Evolutionary conservation across 345 rosid genomes (phyloP).

Genomic region (Triadica sebifera): DNA sequence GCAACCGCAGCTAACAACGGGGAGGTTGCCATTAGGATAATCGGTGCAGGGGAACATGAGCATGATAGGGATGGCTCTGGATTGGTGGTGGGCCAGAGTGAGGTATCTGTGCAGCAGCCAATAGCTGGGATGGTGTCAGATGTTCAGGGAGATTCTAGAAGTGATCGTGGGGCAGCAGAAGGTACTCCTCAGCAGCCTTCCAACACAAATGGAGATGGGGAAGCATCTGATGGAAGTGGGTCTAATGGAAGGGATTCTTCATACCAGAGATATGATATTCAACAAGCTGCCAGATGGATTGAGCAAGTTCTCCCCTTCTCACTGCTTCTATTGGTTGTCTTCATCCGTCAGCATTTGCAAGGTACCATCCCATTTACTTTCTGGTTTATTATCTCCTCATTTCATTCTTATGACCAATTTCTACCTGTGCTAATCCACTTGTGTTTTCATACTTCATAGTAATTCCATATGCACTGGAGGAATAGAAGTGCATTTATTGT

Average conservation of each 20-base stretch:
- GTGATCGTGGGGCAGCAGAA: slow-evolving; percentile 43
- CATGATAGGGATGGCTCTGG: slow-evolving; percentile 47
- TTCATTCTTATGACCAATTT: too few species aligned
- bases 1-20: slow-evolving; percentile 37
- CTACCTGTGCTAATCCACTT: not conserved
- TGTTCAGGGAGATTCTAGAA: slow-evolving; percentile 46
- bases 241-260: slow-evolving; percentile 70
- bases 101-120: slow-evolving; percentile 32
- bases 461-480: too few species aligned
- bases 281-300: slow-evolving; percentile 98
- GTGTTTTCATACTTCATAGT: not conserved
- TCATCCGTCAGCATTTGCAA: slow-evolving; percentile 98
- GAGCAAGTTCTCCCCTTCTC: slow-evolving; percentile 98
- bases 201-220: slow-evolving; percentile 45
- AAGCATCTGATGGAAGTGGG: slow-evolving; percentile 48
- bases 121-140: slow-evolving; percentile 28
- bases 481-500: not conserved
- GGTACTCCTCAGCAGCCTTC: slow-evolving; percentile 40
- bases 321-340: slow-evolving; percentile 92
- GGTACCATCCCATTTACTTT: slow-evolving; percentile 38
- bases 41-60: slow-evolving; percentile 81
- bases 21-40: slow-evolving; percentile 93
- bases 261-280: slow-evolving; percentile 97
- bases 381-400: too few species aligned
- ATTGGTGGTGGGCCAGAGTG: slow-evolving; percentile 51